A percentile compares a stretch with the other conserved stretches of the same genome.
These are phyloP conservation scores for Mortierella sp. DNA, from an alignment of 371 early-diverging fungal genomes.

Conservation along the genomic window DNA sequence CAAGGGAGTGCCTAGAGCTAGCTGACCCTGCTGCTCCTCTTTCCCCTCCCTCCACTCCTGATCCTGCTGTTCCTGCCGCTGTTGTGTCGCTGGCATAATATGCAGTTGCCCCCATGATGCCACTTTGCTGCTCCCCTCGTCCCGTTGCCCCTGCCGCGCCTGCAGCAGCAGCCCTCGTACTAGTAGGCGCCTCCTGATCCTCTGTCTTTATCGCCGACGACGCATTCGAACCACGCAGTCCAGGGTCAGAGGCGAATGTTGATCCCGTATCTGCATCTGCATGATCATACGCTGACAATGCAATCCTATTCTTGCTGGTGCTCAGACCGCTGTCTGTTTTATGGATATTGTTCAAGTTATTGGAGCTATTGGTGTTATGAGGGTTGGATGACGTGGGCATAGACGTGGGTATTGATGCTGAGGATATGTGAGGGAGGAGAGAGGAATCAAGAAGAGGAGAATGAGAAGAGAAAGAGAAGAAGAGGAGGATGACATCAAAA, in stretches of 20 bases:
- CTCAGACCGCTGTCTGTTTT: too few relatives aligned
- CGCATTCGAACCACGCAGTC: conserved; percentile 12
- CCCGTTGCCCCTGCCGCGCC: conserved; percentile 30
- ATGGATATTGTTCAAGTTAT: neutral
- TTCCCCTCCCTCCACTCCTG: conserved; percentile 10
- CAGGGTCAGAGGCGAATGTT: conserved; percentile 27
- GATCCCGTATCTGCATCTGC: conserved; percentile 34
- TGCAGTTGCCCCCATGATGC: conserved; percentile 44
- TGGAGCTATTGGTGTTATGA: conserved; percentile 2
- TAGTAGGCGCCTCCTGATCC: conserved; percentile 37
- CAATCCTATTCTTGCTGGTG: neutral
- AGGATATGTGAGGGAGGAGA: neutral
- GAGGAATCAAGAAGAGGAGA: neutral
- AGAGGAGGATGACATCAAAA: neutral
- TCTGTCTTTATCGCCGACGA: conserved; percentile 22
- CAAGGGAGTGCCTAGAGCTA: conserved; percentile 11
- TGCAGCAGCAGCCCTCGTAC: conserved; percentile 4
- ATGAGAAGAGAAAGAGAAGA: neutral
- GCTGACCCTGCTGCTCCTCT: conserved; percentile 7
- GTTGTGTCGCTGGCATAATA: conserved; percentile 33
- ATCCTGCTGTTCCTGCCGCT: conserved; percentile 21
- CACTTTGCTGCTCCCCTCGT: conserved; percentile 20
- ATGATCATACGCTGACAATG: conserved; percentile 11
- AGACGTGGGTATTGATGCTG: conserved; percentile 2
- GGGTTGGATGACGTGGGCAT: neutral